Evolutionary conservation across 1,139 yeast species (phyloP), one percentile per base, ranked within the genome.

Genomic region (Arxiozyma slooffiae): DNA sequence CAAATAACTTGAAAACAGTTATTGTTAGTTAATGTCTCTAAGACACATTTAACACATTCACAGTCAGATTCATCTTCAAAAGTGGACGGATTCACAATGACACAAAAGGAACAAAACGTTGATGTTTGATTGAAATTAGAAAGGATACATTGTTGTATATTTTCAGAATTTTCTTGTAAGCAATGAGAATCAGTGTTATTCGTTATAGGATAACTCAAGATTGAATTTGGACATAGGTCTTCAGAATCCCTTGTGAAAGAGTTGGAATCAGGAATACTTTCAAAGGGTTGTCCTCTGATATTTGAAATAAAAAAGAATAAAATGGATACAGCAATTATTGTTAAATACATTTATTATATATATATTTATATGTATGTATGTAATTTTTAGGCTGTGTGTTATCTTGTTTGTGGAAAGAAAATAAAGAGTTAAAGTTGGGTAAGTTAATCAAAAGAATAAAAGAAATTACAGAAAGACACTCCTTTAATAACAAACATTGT

Each of bases 1-100:
- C 61, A 55, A 38, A 45, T 34, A 7, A 50, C 44, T 18, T 47
- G 23, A 23, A 52, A 53, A 46, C 62, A 59, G n/a, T 43, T 46
- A 11, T 50, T 44, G n/a, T n/a, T 18, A 18, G 41, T 37, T 26
- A 58, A 42, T 7, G 56, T 50, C 4, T 46, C 46, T n/a, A 56
- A 17, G 8, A 53, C 50, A 48, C 63, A 60, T 42, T 57, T 55
- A 11, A 58, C 41, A 50, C 63, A 60, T 14, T 48, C 53, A 50
- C 62, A 60, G 36, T 57, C 56, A 24, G 57, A 53, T 3, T 47
- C 44, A 47, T 52, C 57, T 30, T 52, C 46, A 17, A 52, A 42
- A 18, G 51, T 48, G 11, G 47, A 47, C 7, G 46, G 42, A 26
- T 57, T 53, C 6, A 55, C 50, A 18, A 54, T 43, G 17, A 55